A percentile compares a stretch with the other conserved stretches of the same genome.
Conservation (phyloP, 176 grass and related monocot species). For the Tillandsia fasciculata region DNA sequence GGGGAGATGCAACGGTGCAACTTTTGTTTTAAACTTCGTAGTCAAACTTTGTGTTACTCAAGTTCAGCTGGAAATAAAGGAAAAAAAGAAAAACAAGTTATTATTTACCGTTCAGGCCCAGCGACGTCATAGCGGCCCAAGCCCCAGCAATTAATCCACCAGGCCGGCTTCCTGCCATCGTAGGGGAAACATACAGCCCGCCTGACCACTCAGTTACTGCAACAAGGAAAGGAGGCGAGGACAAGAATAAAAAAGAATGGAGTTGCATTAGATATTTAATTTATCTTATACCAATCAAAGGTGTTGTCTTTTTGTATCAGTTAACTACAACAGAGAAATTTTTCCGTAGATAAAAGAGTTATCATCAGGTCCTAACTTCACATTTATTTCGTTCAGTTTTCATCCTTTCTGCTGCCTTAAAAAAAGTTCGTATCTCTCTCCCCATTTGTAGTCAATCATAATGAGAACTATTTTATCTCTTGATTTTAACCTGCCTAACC, state of each 20-base stretch:
- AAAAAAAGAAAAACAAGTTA: neutral
- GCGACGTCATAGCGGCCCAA: slow-evolving; percentile 94
- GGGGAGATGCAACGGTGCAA: neutral
- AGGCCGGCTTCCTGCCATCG: slow-evolving; percentile 90
- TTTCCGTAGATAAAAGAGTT: too few relatives aligned
- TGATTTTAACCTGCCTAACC: too few relatives aligned
- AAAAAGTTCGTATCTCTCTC: too few relatives aligned
- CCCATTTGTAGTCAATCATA: too few relatives aligned
- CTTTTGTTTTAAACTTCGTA: too few relatives aligned
- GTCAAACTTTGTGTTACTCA: slow-evolving; percentile 18
- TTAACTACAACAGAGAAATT: too few relatives aligned
- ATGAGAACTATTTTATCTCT: too few relatives aligned
- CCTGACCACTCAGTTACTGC: slow-evolving; percentile 97
- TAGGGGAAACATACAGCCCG: slow-evolving; percentile 88
- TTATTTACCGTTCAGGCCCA: slow-evolving; percentile 66
- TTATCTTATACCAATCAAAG: neutral
- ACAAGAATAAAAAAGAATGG: neutral
- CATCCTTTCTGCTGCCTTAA: too few relatives aligned
- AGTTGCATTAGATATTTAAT: neutral
- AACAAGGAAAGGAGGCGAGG: neutral
- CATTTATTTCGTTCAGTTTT: too few relatives aligned
- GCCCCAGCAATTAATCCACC: slow-evolving; percentile 88
- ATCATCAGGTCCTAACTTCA: too few relatives aligned
- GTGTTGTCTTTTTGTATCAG: neutral
- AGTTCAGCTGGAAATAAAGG: neutral